Conservation (phyloP, 2,329 filamentous ascomycete species). For the Trichophyton mentagrophytes region DNA sequence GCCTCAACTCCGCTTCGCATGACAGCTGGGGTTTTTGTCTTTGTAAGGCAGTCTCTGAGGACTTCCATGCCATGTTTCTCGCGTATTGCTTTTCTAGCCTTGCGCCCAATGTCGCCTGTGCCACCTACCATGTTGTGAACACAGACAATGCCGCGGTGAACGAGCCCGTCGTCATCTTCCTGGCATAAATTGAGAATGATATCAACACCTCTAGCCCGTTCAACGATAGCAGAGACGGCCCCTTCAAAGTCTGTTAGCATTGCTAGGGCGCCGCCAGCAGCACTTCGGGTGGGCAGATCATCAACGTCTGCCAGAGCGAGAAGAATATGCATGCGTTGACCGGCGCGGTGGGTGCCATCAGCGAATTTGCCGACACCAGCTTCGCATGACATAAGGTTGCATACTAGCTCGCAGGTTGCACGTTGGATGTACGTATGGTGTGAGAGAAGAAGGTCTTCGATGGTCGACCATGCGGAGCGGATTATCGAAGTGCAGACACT, state of each 20-base stretch:
- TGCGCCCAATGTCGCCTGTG: slow-evolving; percentile 51
- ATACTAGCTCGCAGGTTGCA: slow-evolving; percentile 76
- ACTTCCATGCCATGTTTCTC: slow-evolving; percentile 52
- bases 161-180: slow-evolving; percentile 46
- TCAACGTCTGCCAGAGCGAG: slow-evolving; percentile 80
- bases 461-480: slow-evolving; percentile 55
- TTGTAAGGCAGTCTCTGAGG: slow-evolving; percentile 57
- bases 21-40: slow-evolving; percentile 55
- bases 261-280: slow-evolving; percentile 78
- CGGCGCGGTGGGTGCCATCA: slow-evolving; percentile 50
- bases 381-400: slow-evolving; percentile 55
- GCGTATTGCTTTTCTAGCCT: slow-evolving; percentile 48
- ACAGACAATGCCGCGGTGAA: slow-evolving; percentile 60
- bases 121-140: slow-evolving; percentile 59
- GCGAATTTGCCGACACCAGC: slow-evolving; percentile 35
- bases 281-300: slow-evolving; percentile 63
- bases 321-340: slow-evolving; percentile 65
- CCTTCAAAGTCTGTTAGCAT: slow-evolving; percentile 68
- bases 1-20: slow-evolving; percentile 59
- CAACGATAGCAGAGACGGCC: slow-evolving; percentile 58
- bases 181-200: slow-evolving; percentile 69
- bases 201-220: slow-evolving; percentile 57
- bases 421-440: slow-evolving; percentile 64
- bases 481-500: slow-evolving; percentile 56
- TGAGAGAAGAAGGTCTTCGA: slow-evolving; percentile 74